phyloP scores from a whole-genome alignment of 2,329 filamentous ascomycete species.

The Penicillium frequentans region DNA sequence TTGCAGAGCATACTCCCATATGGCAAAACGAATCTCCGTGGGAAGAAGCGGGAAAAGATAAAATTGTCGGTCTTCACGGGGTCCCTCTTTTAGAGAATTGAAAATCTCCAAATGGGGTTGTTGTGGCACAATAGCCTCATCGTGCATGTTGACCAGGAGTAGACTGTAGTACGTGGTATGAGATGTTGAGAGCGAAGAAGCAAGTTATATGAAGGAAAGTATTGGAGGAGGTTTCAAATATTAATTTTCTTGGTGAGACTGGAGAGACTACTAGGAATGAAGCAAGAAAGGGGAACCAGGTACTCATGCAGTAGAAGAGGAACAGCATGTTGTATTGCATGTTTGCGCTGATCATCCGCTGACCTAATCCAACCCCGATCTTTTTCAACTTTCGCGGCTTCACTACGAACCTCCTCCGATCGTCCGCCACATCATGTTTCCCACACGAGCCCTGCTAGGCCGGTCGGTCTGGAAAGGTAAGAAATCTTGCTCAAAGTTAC shows the following conservation, averaged over 20 bases:
- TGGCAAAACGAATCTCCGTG: background rate
- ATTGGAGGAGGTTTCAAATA: background rate
- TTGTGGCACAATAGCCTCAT: background rate
- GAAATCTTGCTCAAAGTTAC: background rate
- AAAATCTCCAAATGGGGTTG: background rate
- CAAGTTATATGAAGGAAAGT: background rate
- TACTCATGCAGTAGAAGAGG: background rate
- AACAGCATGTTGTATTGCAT: background rate
- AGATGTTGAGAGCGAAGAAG: background rate
- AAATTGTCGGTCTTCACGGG: background rate
- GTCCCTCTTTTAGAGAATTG: background rate
- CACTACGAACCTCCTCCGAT: constrained; percentile 11
- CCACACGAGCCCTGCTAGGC: constrained; percentile 66
- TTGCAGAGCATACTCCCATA: background rate
- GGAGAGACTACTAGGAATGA: background rate
- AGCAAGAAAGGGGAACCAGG: background rate
- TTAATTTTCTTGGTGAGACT: background rate
- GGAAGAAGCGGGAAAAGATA: background rate
- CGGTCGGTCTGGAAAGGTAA: constrained; percentile 88
- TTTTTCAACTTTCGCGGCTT: constrained; percentile 17
- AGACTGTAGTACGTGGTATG: background rate
- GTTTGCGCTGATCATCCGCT: background rate
- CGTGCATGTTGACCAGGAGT: background rate
- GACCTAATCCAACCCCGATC: constrained; percentile 2
- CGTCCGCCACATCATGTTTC: constrained; percentile 57